A percentile compares a stretch with the other conserved stretches of the same genome.
Evolutionary conservation across 768 basidiomycete species (phyloP).

Genomic region (Podaxis sp.): DNA sequence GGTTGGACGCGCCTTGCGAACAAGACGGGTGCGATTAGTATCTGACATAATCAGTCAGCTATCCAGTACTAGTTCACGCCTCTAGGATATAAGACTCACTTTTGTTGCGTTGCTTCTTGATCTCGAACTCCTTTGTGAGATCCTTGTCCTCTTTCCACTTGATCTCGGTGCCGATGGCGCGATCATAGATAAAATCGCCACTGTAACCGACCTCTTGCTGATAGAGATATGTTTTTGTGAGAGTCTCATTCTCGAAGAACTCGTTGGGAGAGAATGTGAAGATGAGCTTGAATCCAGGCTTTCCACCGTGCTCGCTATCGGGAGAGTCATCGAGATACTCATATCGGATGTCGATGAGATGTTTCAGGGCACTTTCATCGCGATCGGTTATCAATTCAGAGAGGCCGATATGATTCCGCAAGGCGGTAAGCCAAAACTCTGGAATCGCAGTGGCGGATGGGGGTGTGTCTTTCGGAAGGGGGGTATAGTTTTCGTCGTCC

Average conservation of each 20-base stretch:
- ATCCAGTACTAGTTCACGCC: not conserved
- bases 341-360: slow-evolving; percentile 77
- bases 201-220: slow-evolving; percentile 91
- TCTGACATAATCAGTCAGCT: slow-evolving; percentile 39
- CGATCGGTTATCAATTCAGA: slow-evolving; percentile 91
- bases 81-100: slow-evolving; percentile 50
- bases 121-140: slow-evolving; percentile 95
- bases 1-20: slow-evolving; percentile 84
- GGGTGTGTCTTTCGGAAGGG: slow-evolving; percentile 53
- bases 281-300: slow-evolving; percentile 89
- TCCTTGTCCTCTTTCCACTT: slow-evolving; percentile 99
- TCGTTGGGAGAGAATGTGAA: slow-evolving; percentile 85
- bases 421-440: slow-evolving; percentile 97
- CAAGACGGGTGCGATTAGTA: slow-evolving; percentile 80
- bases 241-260: slow-evolving; percentile 79
- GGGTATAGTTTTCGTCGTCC: slow-evolving; percentile 56
- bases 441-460: slow-evolving; percentile 63
- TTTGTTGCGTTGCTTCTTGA: slow-evolving; percentile 99
- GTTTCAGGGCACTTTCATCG: slow-evolving; percentile 83
- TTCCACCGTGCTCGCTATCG: slow-evolving; percentile 49
- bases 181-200: slow-evolving; percentile 96
- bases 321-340: slow-evolving; percentile 62
- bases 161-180: slow-evolving; percentile 90
- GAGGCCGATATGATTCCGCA: slow-evolving; percentile 87
- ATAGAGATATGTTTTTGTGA: slow-evolving; percentile 95